Evolutionary conservation across 768 basidiomycete species (phyloP).

Genomic region (Amanita thiersii): DNA sequence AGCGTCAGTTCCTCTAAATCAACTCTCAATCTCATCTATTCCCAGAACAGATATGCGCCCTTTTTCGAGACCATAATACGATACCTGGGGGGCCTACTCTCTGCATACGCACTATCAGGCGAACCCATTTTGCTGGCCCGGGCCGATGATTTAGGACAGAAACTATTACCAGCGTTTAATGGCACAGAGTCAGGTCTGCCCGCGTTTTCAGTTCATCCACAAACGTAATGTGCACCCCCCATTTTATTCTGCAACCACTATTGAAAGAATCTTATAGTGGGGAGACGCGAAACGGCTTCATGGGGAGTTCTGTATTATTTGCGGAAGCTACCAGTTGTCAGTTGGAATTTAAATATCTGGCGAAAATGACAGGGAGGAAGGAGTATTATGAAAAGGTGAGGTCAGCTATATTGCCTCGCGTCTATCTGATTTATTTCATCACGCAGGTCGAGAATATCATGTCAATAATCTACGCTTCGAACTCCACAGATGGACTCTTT

Average conservation of each 20-base stretch:
- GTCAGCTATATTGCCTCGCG: not conserved
- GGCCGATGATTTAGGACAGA: slow-evolving; percentile 60
- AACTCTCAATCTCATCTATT: slow-evolving; percentile 3
- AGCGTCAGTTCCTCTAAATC: not conserved
- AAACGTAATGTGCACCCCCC: slow-evolving; percentile 24
- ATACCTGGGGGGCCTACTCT: slow-evolving; percentile 66
- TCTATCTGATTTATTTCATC: not conserved
- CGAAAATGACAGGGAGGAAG: slow-evolving; percentile 52
- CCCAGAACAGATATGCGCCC: slow-evolving; percentile 27
- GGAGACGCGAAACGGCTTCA: slow-evolving; percentile 24
- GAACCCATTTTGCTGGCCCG: slow-evolving; percentile 49
- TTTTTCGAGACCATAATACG: slow-evolving; percentile 79
- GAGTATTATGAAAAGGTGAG: slow-evolving; percentile 35
- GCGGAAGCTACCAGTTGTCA: slow-evolving; percentile 46
- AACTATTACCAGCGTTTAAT: slow-evolving; percentile 58
- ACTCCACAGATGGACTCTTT: slow-evolving; percentile 25
- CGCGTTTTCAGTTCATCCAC: slow-evolving; percentile 49
- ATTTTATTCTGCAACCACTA: slow-evolving; percentile 1
- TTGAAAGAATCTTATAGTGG: slow-evolving; percentile 16
- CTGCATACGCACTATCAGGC: slow-evolving; percentile 66
- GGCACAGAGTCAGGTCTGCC: slow-evolving; percentile 55
- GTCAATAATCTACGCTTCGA: slow-evolving; percentile 24
- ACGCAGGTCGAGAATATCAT: slow-evolving; percentile 28
- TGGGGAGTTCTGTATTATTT: slow-evolving; percentile 18
- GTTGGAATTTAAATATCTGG: slow-evolving; percentile 72